Evolutionary conservation across 2,329 filamentous ascomycete species (phyloP), one percentile per base, ranked within the genome.

Genomic region (Fusarium sp.): DNA sequence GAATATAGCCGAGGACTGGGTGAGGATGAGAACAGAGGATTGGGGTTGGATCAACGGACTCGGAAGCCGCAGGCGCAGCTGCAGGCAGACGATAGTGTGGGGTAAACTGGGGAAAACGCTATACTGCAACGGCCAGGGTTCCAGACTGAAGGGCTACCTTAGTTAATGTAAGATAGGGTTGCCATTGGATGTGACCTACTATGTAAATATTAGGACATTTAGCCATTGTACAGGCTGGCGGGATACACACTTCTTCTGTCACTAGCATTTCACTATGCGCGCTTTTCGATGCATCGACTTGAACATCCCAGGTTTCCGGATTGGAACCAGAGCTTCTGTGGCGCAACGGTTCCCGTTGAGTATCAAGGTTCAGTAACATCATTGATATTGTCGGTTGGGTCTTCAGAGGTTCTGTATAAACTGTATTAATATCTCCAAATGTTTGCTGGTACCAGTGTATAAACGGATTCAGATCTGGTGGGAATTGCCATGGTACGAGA

Each of bases 31-130:
- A 45, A 45, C n/a, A 11, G 39, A 45, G 54, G 39, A 32, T 57
- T 57, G 41, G 41, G 32, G 72, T 75, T 61, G 59, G 59, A 70
- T 63, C 61, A 73, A 63, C 63, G 57, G 54, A 60, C 51, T 54
- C n/a, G 50, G 51, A 61, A 55, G 48, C 55, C 66, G 48, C 47
- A 61, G 55, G 72, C 50, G 55, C 67, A 71, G 47, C 28, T 61
- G 13, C 32, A 15, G 32, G 39, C 70, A 47, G 42, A 53, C 39
- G 58, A 74, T 74, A 67, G 73, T 75, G 73, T 75, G 73, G 73
- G 73, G 73, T 75, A 75, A 75, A 74, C 70, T 66, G 73, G 73
- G 72, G 71, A 69, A 74, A 71, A 55, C 59, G 47, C 59, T 56
- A 39, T 61, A 55, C 58, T 17, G n/a, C 30, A 53, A 67, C 51